Evolutionary conservation across 225 moss, liverwort and hornwort genomes (phyloP), one percentile per base, ranked within the genome.

Genomic region (Ulota crispa): DNA sequence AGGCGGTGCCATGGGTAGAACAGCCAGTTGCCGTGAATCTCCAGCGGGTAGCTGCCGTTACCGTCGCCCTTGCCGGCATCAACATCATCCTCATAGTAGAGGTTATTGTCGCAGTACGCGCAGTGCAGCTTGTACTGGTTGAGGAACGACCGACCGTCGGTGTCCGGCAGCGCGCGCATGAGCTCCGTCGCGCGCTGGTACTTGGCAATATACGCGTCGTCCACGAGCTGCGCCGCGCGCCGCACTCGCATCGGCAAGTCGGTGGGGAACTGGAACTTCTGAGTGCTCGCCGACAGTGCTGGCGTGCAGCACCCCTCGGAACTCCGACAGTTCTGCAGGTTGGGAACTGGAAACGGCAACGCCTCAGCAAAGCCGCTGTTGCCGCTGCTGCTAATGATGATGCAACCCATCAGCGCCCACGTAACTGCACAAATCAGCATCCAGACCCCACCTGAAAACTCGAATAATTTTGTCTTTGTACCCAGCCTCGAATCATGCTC

Each of bases 1-100:
- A 21, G 23, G 0, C 89, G 83, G 56, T 89, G 91, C 85, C 81
- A 91, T 2, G 91, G 87, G 20, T 64, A 67, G 78, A 88, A 91
- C 0, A 77, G 45, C 90, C 88, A 88, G 62, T 59, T 54, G 12
- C 28, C 10, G 72, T 88, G 88, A 64, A 88, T 90, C 83, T 88
- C 86, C 11, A 88, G 84, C 15, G 75, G 73, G 21, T 83, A 75
- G 3, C 5, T 14, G 12, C 16, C 69, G 41, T 8, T 1, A 0
- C 16, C 47, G 41, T 8, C 42, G 39, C 26, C 2, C 21, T 53
- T 2, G 12, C 53, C 11, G 1, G 20, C 4, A 3, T 39, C 32
- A n/a, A n/a, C n/a, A 2, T 32, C 32, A 32, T 32, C 32, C 2
- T 32, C 61, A 72, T 76, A 87, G 31, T 72, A 73, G 74, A 88